Evolutionary conservation across 768 basidiomycete genomes (phyloP).

Genomic region (Daedalea quercina): DNA sequence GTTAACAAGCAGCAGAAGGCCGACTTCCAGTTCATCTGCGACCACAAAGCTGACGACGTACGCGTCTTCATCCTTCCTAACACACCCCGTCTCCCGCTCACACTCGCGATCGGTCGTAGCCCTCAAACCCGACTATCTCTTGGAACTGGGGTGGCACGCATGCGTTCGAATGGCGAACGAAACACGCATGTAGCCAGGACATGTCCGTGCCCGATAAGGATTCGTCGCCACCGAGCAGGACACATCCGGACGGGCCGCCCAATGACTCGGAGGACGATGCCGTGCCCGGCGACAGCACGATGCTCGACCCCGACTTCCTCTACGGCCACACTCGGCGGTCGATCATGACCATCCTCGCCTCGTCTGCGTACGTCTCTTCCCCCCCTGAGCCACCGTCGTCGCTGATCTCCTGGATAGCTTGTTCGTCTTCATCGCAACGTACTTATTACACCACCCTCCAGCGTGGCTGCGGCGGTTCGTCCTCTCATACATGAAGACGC

Average conservation of each 20-base stretch:
- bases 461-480: slow-evolving; percentile 13
- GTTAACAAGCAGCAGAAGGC: slow-evolving; percentile 19
- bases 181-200: slow-evolving; percentile 20
- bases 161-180: slow-evolving; percentile 21
- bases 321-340: slow-evolving; percentile 3
- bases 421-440: slow-evolving; percentile 15
- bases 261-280: slow-evolving; percentile 6
- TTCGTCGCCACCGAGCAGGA: slow-evolving; percentile 1
- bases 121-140: slow-evolving; percentile 7
- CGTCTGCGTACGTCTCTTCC: slow-evolving; percentile 9
- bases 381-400: not conserved
- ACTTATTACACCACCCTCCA: slow-evolving; percentile 20
- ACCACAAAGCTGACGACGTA: slow-evolving; percentile 21
- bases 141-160: slow-evolving; percentile 23
- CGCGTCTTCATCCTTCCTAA: slow-evolving; percentile 1
- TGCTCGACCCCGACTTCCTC: slow-evolving; percentile 7
- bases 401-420: slow-evolving; percentile 3
- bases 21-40: slow-evolving; percentile 22
- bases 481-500: slow-evolving; percentile 14
- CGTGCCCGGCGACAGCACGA: slow-evolving; percentile 11
- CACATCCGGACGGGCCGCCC: slow-evolving; percentile 8
- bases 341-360: slow-evolving; percentile 13
- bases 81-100: not conserved
- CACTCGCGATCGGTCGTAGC: slow-evolving; percentile 8
- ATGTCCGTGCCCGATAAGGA: slow-evolving; percentile 3